A percentile compares a stretch with the other conserved stretches of the same genome.
phyloP scores from a whole-genome alignment of 2,329 filamentous ascomycete species.

The Leptoxyphium fumago region DNA sequence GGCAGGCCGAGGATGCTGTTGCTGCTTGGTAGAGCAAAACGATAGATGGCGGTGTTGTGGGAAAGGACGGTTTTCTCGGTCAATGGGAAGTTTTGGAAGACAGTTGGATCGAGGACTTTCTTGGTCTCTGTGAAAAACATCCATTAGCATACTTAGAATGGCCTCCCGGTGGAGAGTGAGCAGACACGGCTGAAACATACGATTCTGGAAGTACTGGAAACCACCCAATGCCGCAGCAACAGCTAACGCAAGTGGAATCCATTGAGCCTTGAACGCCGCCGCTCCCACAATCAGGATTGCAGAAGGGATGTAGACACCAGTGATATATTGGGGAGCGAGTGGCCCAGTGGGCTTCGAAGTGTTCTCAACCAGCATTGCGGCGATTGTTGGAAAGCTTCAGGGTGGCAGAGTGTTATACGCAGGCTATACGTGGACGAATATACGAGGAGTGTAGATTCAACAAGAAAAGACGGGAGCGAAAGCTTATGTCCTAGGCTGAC shows the following conservation, averaged over 20 bases:
- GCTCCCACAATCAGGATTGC: conserved; percentile 62
- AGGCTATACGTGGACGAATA: too few species aligned
- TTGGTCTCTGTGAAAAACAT: conserved; percentile 43
- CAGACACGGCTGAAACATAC: conserved; percentile 38
- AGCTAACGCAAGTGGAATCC: conserved; percentile 53
- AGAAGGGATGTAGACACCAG: conserved; percentile 75
- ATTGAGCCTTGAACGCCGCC: conserved; percentile 65
- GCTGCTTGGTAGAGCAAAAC: conserved; percentile 68
- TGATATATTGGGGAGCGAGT: conserved; percentile 49
- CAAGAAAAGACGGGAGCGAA: too few species aligned
- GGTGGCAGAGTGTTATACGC: too few species aligned
- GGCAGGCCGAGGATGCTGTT: conserved; percentile 82
- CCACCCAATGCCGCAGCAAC: conserved; percentile 51
- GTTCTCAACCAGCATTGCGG: conserved; percentile 4
- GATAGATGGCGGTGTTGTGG: conserved; percentile 99
- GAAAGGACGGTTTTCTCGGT: conserved; percentile 91
- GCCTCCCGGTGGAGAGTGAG: conserved; percentile 1
- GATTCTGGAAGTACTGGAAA: conserved; percentile 55
- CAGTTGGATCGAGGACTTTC: conserved; percentile 72
- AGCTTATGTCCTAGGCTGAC: too few species aligned
- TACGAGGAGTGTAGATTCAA: too few species aligned
- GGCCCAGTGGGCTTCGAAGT: conserved; percentile 21
- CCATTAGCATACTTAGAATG: conserved; percentile 1
- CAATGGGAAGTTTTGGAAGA: conserved; percentile 85
- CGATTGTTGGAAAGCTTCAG: too few species aligned